phyloP scores from a whole-genome alignment of 2,329 filamentous ascomycete species.

The Mariannaea elegans region DNA sequence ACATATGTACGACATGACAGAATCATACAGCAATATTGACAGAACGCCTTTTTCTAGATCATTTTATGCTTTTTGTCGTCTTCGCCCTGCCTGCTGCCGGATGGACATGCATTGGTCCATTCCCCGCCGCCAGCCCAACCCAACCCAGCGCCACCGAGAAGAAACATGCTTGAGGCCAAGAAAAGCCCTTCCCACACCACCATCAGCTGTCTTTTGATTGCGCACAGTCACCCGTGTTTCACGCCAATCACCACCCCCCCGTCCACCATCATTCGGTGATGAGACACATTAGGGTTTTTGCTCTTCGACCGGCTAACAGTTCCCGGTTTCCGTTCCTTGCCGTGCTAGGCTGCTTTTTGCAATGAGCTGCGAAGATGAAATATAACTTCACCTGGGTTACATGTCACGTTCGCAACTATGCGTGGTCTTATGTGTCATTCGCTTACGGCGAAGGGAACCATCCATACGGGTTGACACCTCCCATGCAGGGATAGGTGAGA shows the following conservation, averaged over 20 bases:
- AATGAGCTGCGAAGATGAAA: neutral
- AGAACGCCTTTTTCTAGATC: neutral
- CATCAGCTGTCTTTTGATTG: neutral
- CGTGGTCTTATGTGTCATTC: neutral
- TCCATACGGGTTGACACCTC: neutral
- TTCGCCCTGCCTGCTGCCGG: neutral
- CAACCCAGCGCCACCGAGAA: too few relatives aligned
- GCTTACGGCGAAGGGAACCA: neutral
- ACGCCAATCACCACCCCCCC: constrained; percentile 5
- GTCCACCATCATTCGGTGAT: neutral
- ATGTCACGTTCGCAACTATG: constrained; percentile 8
- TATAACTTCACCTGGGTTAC: neutral
- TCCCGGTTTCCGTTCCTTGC: constrained; percentile 7
- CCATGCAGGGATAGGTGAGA: neutral
- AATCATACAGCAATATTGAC: neutral
- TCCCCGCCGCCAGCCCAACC: neutral
- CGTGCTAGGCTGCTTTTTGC: constrained; percentile 2
- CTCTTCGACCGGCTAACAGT: neutral
- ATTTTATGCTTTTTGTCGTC: neutral
- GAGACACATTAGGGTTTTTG: neutral
- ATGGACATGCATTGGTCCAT: neutral
- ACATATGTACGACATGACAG: neutral
- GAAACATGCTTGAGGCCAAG: neutral
- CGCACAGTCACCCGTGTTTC: constrained; percentile 13
- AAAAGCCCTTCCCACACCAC: neutral